Percentiles rank a stretch among this genome's conserved stretches.
phyloP scores from a whole-genome alignment of 495 filamentous ascomycete genomes.

The Echria macrotheca region DNA sequence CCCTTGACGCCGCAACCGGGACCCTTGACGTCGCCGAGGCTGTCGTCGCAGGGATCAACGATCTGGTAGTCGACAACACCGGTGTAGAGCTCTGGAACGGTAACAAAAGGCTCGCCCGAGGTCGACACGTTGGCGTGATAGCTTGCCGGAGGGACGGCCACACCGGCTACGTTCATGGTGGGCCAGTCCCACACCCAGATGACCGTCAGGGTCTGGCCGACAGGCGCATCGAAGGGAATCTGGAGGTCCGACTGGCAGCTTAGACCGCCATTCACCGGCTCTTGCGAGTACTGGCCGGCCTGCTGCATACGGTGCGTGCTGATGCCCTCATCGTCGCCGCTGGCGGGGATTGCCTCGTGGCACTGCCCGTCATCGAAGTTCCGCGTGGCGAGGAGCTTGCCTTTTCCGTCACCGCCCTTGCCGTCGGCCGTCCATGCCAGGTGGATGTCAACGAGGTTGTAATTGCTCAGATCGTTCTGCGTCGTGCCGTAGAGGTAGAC shows the following conservation, averaged over 20 bases:
- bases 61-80: slow-evolving; percentile 76
- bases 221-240: slow-evolving; percentile 52
- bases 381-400: slow-evolving; percentile 63
- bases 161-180: slow-evolving; percentile 26
- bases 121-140: slow-evolving; percentile 27
- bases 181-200: slow-evolving; percentile 97
- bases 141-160: slow-evolving; percentile 23
- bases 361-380: slow-evolving; percentile 82
- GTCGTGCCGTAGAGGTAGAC: slow-evolving; percentile 82
- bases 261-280: slow-evolving; percentile 33
- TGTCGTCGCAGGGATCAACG: slow-evolving; percentile 23
- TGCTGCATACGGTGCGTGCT: slow-evolving; percentile 45
- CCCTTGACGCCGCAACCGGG: slow-evolving; percentile 14
- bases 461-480: slow-evolving; percentile 39
- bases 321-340: slow-evolving; percentile 37
- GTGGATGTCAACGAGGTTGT: slow-evolving; percentile 65
- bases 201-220: slow-evolving; percentile 58
- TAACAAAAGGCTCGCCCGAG: slow-evolving; percentile 47
- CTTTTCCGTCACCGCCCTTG: slow-evolving; percentile 68
- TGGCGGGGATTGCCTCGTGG: slow-evolving; percentile 53
- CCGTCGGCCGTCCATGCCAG: slow-evolving; percentile 69
- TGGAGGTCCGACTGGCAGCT: slow-evolving; percentile 74
- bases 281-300: slow-evolving; percentile 22
- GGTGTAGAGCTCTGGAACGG: slow-evolving; percentile 63
- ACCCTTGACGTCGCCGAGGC: slow-evolving; percentile 27